Base-by-base conservation (phyloP, 345 rosid species). In the Eucalyptus cloeziana region DNA sequence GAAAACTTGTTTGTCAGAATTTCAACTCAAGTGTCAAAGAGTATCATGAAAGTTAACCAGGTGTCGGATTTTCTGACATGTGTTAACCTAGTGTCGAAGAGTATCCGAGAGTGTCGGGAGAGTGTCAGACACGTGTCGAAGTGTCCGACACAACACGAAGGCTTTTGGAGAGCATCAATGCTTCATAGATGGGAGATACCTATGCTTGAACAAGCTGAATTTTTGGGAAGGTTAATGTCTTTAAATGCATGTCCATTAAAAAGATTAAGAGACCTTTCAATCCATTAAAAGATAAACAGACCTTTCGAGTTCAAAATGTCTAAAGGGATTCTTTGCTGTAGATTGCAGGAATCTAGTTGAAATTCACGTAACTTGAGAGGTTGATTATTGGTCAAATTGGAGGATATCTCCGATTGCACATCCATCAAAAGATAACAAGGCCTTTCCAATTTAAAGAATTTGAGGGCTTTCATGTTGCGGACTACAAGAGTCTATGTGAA, bases 31-130 rank as follows among this genome's bases (percentile, higher is more conserved):
- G 54, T 16, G 54, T 51, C 54, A 3, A 51, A 51, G 22, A 51
- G 54, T 51, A 51, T 51, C 0, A 7, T 8, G 8, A 51, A 17
- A 51, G 54, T 51, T 51, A 51, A 51, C 8, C 21, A 51, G 0
- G 4, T 51, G 8, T 51, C 1, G 1, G 8, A 51, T 51, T 51
- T 51, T 51, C 22, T 51, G 8, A 51, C 4, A 51, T 16, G 22
- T 51, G 54, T 51, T 51, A 51, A 51, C 22, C 1, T 3, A 51
- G 54, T 51, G 0, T 51, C 22, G 0, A 51, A 51, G 8, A 51
- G 1, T 51, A 4, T 51, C 22, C 4, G 8, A 51, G 1, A 51
- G 54, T 51, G 0, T 51, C 0, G 22, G 22, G 22, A 51, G 54
- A 51, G 8, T 51, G 54, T 51, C 54, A 6, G 2, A 51, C 54